These are phyloP conservation scores for Mucor mucedo DNA, from an alignment of 371 early-diverging fungal genomes.

Conservation along the genomic window DNA sequence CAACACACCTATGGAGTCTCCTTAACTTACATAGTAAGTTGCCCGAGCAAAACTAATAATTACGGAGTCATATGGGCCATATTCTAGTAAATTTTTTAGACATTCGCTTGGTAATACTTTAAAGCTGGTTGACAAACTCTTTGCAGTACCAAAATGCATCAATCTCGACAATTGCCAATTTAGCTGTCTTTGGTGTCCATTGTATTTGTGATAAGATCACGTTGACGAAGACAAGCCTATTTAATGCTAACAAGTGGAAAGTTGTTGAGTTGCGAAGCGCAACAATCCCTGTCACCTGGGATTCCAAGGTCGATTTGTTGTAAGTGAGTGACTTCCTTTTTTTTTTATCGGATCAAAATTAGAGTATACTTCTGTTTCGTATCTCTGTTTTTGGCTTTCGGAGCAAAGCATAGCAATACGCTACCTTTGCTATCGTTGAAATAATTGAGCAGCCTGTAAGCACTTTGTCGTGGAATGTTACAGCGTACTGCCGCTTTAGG, in stretches of 20 bases:
- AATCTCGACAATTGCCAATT: neutral
- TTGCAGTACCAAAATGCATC: constrained; percentile 16
- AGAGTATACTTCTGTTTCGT: no score
- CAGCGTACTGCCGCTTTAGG: no score
- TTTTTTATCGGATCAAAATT: no score
- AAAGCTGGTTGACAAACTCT: constrained; percentile 8
- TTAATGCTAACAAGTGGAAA: neutral
- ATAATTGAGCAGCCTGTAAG: no score
- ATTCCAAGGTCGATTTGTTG: neutral
- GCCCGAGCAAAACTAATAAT: constrained; percentile 5
- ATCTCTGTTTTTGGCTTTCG: no score
- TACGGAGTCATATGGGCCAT: constrained; percentile 8
- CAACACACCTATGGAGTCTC: no score
- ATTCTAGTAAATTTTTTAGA: constrained; percentile 7
- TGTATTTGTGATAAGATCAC: neutral
- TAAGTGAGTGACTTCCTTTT: neutral
- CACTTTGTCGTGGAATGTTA: no score
- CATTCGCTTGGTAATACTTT: constrained; percentile 7
- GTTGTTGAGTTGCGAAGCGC: neutral
- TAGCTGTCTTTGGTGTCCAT: neutral
- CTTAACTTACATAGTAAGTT: neutral
- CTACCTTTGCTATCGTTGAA: no score
- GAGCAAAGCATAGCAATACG: no score
- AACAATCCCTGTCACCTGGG: constrained; percentile 1
- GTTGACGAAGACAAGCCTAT: neutral